A percentile compares a stretch with the other conserved stretches of the same genome.
Conservation (phyloP, 495 filamentous ascomycete species). For the Penicillium bialowiezense region DNA sequence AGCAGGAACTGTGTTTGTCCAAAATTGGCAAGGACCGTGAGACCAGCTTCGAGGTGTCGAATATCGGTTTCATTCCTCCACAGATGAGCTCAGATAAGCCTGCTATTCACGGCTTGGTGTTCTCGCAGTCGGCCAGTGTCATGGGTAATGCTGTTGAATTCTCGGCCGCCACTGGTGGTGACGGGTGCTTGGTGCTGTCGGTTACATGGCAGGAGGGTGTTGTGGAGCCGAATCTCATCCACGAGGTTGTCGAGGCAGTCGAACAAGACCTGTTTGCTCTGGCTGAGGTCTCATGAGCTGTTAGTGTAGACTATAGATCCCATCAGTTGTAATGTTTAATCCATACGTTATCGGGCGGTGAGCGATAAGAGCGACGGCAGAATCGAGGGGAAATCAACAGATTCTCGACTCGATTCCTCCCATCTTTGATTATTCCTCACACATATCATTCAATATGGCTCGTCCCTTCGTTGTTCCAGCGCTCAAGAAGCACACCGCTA, state of each 20-base stretch:
- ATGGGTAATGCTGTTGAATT: conserved; percentile 35
- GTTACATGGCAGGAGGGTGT: conserved; percentile 38
- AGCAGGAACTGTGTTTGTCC: conserved; percentile 26
- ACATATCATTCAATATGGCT: conserved; percentile 43
- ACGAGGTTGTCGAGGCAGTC: conserved; percentile 19
- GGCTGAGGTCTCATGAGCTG: neutral
- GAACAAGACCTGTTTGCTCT: conserved; percentile 18
- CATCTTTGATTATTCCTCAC: neutral
- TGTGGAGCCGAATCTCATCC: conserved; percentile 27
- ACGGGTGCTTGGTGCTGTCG: conserved; percentile 35
- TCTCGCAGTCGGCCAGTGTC: conserved; percentile 47
- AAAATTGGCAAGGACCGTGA: conserved; percentile 34
- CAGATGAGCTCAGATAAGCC: conserved; percentile 21
- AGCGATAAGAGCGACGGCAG: conserved; percentile 25
- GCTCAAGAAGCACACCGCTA: conserved; percentile 86
- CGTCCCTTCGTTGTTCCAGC: conserved; percentile 77
- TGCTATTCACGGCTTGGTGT: conserved; percentile 33
- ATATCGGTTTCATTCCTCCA: conserved; percentile 35
- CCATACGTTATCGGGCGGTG: conserved; percentile 18
- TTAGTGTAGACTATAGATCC: neutral
- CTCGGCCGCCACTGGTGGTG: conserved; percentile 38
- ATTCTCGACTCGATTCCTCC: neutral
- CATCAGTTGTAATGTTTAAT: conserved; percentile 5
- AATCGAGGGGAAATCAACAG: conserved; percentile 23
- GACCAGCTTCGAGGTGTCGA: conserved; percentile 43